Evolutionary conservation across 805 yeast species (phyloP).

Genomic region (Starmerella bacillaris): DNA sequence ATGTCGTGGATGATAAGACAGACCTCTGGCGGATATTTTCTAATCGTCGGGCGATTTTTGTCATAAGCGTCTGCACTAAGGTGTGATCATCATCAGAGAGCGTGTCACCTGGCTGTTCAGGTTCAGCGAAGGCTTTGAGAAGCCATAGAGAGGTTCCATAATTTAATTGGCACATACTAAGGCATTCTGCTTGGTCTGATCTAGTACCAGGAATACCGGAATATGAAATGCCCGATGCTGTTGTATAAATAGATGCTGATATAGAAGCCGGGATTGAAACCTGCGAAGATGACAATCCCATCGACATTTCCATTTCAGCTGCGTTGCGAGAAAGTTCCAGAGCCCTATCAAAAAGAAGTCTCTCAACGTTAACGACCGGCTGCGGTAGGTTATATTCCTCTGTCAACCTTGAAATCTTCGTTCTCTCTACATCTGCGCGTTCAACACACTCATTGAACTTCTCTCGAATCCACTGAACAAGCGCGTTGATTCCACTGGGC

Average conservation of each 20-base stretch:
- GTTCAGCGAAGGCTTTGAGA: constrained; percentile 68
- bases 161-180: constrained; percentile 56
- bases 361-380: constrained; percentile 42
- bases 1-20: neutral
- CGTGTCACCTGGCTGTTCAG: constrained; percentile 21
- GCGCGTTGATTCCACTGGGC: constrained; percentile 20
- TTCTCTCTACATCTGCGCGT: constrained; percentile 61
- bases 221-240: neutral
- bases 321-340: constrained; percentile 83
- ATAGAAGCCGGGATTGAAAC: neutral
- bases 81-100: constrained; percentile 56
- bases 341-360: constrained; percentile 79
- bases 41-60: constrained; percentile 65
- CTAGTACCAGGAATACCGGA: too few species aligned
- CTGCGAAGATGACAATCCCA: neutral
- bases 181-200: neutral
- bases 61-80: constrained; percentile 64
- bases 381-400: constrained; percentile 11
- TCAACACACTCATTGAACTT: constrained; percentile 76
- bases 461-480: constrained; percentile 84
- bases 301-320: constrained; percentile 58
- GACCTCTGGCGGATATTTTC: neutral
- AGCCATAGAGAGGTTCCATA: constrained; percentile 91
- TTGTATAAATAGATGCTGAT: neutral
- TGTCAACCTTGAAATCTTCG: constrained; percentile 24